phyloP scores from a whole-genome alignment of 352 stramenopile species.

The Phytophthora rubi region DNA sequence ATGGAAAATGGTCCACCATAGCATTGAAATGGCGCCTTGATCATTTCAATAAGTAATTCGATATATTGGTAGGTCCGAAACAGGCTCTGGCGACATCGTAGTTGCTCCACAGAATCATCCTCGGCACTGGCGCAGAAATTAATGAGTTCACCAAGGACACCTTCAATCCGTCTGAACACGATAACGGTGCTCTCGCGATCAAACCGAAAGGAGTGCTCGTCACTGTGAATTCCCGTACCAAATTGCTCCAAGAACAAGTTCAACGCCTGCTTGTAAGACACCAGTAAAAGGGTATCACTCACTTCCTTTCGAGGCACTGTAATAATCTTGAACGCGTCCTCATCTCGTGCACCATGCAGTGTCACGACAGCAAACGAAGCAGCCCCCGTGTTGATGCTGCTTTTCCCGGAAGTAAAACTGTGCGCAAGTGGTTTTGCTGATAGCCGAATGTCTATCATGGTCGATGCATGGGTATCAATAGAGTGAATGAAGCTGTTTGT shows the following conservation, averaged over 20 bases:
- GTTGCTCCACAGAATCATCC: conserved; percentile 29
- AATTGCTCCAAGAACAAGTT: conserved; percentile 52
- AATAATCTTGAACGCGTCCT: conserved; percentile 77
- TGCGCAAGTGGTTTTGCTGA: conserved; percentile 62
- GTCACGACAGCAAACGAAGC: conserved; percentile 56
- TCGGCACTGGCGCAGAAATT: conserved; percentile 48
- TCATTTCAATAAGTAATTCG: conserved; percentile 65
- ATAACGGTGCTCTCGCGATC: conserved; percentile 43
- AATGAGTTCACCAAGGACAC: conserved; percentile 55
- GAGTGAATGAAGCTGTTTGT: conserved; percentile 69
- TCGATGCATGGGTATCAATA: conserved; percentile 67
- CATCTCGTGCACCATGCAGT: conserved; percentile 58
- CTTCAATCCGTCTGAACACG: conserved; percentile 47
- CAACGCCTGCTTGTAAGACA: conserved; percentile 63
- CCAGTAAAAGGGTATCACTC: conserved; percentile 63
- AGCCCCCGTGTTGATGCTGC: conserved; percentile 18
- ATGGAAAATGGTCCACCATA: conserved; percentile 71
- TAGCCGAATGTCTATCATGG: conserved; percentile 67
- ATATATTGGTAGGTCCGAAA: conserved; percentile 71
- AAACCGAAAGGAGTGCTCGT: conserved; percentile 32
- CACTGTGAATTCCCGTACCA: not conserved
- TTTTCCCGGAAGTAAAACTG: conserved; percentile 26
- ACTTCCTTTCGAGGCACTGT: conserved; percentile 52
- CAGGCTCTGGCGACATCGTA: conserved; percentile 54
- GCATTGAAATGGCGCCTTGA: conserved; percentile 63